Conservation (phyloP, 2,329 filamentous ascomycete genomes). For the Ascomycota sp. region DNA sequence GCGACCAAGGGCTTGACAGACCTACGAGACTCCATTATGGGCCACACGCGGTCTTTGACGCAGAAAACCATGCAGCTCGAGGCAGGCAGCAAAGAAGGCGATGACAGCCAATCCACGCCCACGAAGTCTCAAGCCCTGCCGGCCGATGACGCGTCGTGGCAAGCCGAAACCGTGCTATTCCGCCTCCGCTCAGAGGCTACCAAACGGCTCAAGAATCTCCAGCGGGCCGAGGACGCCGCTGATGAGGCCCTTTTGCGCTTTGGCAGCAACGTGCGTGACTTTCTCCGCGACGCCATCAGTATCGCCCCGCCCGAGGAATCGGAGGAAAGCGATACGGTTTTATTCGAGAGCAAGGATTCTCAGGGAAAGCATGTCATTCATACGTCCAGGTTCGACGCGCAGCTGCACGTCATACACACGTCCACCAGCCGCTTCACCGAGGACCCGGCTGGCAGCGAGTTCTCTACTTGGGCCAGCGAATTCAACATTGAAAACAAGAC, state of each 20-base stretch:
- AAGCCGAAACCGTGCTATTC: conserved; percentile 48
- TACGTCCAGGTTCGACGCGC: conserved; percentile 82
- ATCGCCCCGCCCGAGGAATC: conserved; percentile 53
- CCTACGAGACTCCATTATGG: conserved; percentile 46
- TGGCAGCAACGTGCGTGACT: conserved; percentile 73
- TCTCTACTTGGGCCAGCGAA: conserved; percentile 45
- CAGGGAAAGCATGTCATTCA: conserved; percentile 86
- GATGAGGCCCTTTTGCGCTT: conserved; percentile 89
- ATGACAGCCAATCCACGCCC: conserved; percentile 24
- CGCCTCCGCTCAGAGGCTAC: conserved; percentile 58
- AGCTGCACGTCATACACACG: conserved; percentile 87
- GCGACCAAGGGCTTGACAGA: conserved; percentile 63
- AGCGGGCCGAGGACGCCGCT: conserved; percentile 83
- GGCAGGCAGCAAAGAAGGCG: conserved; percentile 11
- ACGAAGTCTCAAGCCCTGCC: conserved; percentile 17
- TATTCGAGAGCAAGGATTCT: conserved; percentile 88
- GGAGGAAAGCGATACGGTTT: conserved; percentile 37
- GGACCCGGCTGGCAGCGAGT: conserved; percentile 60
- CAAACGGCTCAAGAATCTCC: conserved; percentile 71
- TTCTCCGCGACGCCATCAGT: conserved; percentile 73
- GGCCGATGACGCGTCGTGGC: conserved; percentile 20
- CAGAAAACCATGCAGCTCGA: conserved; percentile 27
- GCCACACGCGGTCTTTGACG: conserved; percentile 53
- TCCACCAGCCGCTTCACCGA: conserved; percentile 62
- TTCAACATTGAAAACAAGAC: conserved; percentile 79